Evolutionary conservation across 257 asterid genomes (phyloP).

Genomic region (Echites panduratus): DNA sequence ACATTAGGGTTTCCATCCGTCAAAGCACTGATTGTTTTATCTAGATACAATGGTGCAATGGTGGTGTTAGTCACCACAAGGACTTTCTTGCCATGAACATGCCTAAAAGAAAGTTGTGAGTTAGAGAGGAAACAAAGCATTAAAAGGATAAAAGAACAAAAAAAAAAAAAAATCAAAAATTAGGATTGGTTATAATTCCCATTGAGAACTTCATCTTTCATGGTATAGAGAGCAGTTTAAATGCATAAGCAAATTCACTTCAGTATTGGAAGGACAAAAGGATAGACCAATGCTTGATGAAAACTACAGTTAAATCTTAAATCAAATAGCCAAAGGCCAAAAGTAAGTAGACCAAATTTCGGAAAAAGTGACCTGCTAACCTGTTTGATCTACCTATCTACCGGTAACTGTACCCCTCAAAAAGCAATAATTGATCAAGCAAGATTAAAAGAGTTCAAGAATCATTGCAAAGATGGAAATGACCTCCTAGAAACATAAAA

Average conservation of each 20-base stretch:
- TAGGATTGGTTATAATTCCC: neutral
- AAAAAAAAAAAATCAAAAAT: neutral
- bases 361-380: neutral
- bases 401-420: too few species aligned
- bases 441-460: neutral
- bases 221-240: neutral
- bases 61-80: slow-evolving; percentile 90
- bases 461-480: neutral
- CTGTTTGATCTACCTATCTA: neutral
- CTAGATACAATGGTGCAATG: slow-evolving; percentile 84
- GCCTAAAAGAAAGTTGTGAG: slow-evolving; percentile 42
- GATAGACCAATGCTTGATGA: neutral
- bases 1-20: slow-evolving; percentile 73
- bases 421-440: neutral
- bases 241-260: neutral
- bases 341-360: neutral
- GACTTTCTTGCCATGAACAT: slow-evolving; percentile 92
- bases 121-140: slow-evolving; percentile 14
- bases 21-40: slow-evolving; percentile 74
- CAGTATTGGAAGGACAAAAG: neutral
- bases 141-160: neutral
- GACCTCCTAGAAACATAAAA: neutral
- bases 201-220: neutral
- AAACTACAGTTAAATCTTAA: neutral
- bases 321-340: neutral